Evolutionary conservation across 2,329 filamentous ascomycete genomes (phyloP).

Genomic region (Colletotrichum spinosum): DNA sequence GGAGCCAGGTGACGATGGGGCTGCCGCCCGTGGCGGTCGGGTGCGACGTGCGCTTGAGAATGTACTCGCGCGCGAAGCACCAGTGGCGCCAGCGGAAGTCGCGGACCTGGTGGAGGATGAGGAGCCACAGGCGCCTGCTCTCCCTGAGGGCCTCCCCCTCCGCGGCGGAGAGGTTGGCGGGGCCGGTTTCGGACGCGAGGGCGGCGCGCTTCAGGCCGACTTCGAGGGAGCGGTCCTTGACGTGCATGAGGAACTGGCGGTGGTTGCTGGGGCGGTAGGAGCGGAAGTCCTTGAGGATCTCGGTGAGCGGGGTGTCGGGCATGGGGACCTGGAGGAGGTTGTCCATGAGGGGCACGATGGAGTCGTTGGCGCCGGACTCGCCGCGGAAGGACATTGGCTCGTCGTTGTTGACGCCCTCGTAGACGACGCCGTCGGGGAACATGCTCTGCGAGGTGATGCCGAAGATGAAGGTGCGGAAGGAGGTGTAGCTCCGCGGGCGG

Average conservation of each 20-base stretch:
- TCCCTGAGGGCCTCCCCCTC: constrained; percentile 60
- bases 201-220: constrained; percentile 71
- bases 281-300: constrained; percentile 89
- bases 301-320: constrained; percentile 89
- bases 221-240: constrained; percentile 62
- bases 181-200: constrained; percentile 46
- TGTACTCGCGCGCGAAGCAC: constrained; percentile 88
- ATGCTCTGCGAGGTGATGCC: constrained; percentile 93
- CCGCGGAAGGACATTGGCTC: constrained; percentile 86
- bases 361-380: constrained; percentile 94
- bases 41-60: constrained; percentile 80
- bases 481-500: constrained; percentile 84
- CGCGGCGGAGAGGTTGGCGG: constrained; percentile 39
- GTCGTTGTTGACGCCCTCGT: constrained; percentile 81
- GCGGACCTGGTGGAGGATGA: constrained; percentile 78
- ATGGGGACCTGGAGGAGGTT: constrained; percentile 88
- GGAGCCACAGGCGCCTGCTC: constrained; percentile 71
- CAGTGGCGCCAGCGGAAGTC: constrained; percentile 88
- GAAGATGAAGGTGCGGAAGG: constrained; percentile 96
- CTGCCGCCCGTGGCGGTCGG: constrained; percentile 84
- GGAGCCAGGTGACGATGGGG: constrained; percentile 86
- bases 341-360: constrained; percentile 91
- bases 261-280: constrained; percentile 91
- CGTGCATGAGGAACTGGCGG: constrained; percentile 82
- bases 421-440: constrained; percentile 93